A percentile compares a stretch with the other conserved stretches of the same genome.
These are phyloP conservation scores for Obba rivulosa DNA, from an alignment of 768 basidiomycete genomes.

Conservation along the genomic window DNA sequence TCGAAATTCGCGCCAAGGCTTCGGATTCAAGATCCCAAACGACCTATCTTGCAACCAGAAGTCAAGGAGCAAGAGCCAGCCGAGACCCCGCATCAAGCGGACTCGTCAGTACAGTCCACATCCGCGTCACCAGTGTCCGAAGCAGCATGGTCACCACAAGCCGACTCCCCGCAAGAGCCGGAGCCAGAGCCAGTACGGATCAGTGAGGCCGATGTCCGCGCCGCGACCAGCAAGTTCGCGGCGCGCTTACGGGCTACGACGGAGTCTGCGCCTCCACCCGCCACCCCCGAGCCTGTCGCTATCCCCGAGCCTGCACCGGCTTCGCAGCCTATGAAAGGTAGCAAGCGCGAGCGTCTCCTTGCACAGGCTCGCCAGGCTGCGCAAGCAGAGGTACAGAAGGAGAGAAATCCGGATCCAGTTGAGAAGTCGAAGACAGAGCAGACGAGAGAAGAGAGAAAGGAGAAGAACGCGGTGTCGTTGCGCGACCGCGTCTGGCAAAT, in stretches of 20 bases:
- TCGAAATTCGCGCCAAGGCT: conserved; percentile 1
- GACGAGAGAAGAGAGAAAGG: conserved; percentile 4
- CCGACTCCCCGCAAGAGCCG: no score
- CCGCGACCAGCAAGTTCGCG: not conserved
- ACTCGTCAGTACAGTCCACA: not conserved
- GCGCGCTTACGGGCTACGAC: not conserved
- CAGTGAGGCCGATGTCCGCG: not conserved
- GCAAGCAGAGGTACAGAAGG: conserved; percentile 7
- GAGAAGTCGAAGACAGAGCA: conserved; percentile 1
- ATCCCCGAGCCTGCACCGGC: not conserved
- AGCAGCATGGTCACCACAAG: no score
- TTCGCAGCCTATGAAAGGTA: not conserved
- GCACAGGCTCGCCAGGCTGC: conserved; percentile 17
- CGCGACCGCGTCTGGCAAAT: conserved; percentile 17
- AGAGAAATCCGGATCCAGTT: conserved; percentile 2
- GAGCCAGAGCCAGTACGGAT: not conserved
- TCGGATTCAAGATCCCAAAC: not conserved
- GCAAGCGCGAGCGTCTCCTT: conserved; percentile 15
- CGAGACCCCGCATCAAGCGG: not conserved
- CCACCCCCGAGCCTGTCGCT: not conserved
- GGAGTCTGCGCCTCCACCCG: not conserved
- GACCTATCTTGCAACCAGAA: not conserved
- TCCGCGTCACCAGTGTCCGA: no score
- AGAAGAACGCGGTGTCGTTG: conserved; percentile 5
- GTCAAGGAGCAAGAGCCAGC: not conserved